These are phyloP conservation scores for Onygenales sp. DNA, from an alignment of 2,329 filamentous ascomycete genomes.

Conservation along the genomic window DNA sequence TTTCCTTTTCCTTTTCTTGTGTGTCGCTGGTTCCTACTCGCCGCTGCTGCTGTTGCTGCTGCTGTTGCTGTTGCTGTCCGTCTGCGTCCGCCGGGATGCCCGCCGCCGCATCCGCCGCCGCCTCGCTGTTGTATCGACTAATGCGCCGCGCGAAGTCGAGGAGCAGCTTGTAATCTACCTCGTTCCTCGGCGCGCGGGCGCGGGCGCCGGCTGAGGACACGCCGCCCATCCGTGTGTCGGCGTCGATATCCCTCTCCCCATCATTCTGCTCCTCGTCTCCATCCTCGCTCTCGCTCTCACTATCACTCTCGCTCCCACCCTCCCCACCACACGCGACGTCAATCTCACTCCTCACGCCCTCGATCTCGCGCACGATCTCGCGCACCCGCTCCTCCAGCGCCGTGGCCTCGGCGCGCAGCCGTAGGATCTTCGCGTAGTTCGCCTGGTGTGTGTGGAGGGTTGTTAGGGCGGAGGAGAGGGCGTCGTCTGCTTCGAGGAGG, in stretches of 20 bases:
- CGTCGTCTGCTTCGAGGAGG: conserved; percentile 34
- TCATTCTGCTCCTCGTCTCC: conserved; percentile 7
- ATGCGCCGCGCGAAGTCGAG: conserved; percentile 38
- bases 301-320: conserved; percentile 9
- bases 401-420: conserved; percentile 31
- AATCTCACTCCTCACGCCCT: conserved; percentile 32
- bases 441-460: conserved; percentile 35
- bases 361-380: conserved; percentile 31
- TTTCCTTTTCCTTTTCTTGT: background rate
- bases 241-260: conserved; percentile 10
- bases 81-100: conserved; percentile 11
- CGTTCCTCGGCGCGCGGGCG: conserved; percentile 13
- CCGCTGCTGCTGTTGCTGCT: background rate
- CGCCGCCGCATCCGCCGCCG: conserved; percentile 32
- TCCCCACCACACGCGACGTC: conserved; percentile 20
- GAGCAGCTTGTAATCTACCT: conserved; percentile 35
- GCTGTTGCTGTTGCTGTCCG: background rate
- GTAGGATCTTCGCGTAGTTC: conserved; percentile 34
- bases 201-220: background rate
- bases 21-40: conserved; percentile 6
- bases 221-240: conserved; percentile 1
- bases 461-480: conserved; percentile 29
- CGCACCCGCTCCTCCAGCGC: conserved; percentile 32
- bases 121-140: conserved; percentile 38
- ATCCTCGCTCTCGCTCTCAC: conserved; percentile 10